phyloP scores from a whole-genome alignment of 148 eudicot species.

The Vaccinium vitisidaea region DNA sequence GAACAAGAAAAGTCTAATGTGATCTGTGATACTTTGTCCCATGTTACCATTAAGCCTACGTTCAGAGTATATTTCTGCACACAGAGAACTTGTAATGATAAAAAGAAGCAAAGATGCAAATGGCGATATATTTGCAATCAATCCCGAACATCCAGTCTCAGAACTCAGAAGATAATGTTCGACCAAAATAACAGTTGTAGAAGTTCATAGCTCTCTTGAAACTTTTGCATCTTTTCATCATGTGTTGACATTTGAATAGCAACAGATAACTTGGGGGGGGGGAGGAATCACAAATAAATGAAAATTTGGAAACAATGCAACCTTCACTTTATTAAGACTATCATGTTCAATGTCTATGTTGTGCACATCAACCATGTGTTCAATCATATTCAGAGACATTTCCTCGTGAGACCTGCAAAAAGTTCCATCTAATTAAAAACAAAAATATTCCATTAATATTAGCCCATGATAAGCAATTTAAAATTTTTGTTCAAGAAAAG shows the following conservation, averaged over 20 bases:
- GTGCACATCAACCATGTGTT: constrained; percentile 68
- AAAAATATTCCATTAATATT: not conserved
- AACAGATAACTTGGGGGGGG: not conserved
- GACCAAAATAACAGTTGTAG: not conserved
- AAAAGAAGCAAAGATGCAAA: constrained; percentile 3
- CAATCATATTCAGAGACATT: constrained; percentile 56
- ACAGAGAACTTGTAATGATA: not conserved
- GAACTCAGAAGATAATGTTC: not conserved
- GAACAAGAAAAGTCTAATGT: not conserved
- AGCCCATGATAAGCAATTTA: not conserved
- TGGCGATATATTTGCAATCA: not conserved
- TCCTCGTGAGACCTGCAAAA: constrained; percentile 69
- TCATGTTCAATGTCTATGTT: constrained; percentile 56
- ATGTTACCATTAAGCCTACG: not conserved
- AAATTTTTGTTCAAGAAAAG: not conserved
- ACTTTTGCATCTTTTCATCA: constrained; percentile 4
- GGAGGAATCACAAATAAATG: too few species aligned
- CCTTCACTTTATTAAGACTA: constrained; percentile 57
- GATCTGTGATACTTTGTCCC: not conserved
- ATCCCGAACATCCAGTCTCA: not conserved
- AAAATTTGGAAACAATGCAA: constrained; percentile 3
- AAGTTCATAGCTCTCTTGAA: not conserved
- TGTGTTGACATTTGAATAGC: not conserved
- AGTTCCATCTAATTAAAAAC: constrained; percentile 6
- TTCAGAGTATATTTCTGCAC: not conserved